Evolutionary conservation across 495 filamentous ascomycete genomes (phyloP).

Genomic region (Podospora australis): DNA sequence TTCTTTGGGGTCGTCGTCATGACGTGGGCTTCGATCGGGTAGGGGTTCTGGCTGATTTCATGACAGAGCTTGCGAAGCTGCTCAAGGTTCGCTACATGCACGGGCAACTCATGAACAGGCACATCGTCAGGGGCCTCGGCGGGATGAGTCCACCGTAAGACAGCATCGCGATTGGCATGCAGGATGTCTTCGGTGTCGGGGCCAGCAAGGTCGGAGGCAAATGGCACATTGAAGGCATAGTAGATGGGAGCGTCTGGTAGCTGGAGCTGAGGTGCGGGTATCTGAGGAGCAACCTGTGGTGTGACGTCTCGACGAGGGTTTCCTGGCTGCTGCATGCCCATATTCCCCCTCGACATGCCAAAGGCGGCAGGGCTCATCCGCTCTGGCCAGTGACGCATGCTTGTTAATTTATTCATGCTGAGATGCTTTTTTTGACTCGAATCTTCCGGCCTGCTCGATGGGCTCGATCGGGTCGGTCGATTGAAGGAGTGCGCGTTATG

Average conservation of each 20-base stretch:
- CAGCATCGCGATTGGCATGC: constrained; percentile 74
- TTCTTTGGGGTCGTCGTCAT: constrained; percentile 76
- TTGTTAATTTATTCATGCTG: constrained; percentile 88
- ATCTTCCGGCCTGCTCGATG: constrained; percentile 4
- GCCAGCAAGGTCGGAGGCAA: constrained; percentile 82
- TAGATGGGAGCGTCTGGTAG: constrained; percentile 60
- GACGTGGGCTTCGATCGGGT: constrained; percentile 74
- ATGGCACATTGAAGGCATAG: constrained; percentile 89
- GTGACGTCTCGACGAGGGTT: constrained; percentile 61
- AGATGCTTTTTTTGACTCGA: constrained; percentile 7
- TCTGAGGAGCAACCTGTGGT: constrained; percentile 55
- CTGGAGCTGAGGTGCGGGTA: constrained; percentile 55
- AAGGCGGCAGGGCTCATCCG: constrained; percentile 72
- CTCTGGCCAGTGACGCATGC: constrained; percentile 92
- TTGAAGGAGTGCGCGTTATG: too few relatives aligned
- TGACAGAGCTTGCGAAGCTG: constrained; percentile 69
- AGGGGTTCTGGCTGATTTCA: constrained; percentile 59
- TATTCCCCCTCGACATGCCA: constrained; percentile 66
- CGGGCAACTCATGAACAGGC: constrained; percentile 76
- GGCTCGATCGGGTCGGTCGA: too few relatives aligned
- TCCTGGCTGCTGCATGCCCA: constrained; percentile 58
- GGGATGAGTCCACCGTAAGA: constrained; percentile 86
- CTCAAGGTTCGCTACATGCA: constrained; percentile 78
- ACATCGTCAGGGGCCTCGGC: constrained; percentile 76
- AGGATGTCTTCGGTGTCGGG: constrained; percentile 88